A percentile compares a stretch with the other conserved stretches of the same genome.
phyloP scores from a whole-genome alignment of 177 flowering plant species.

The Vitis hybrid region DNA sequence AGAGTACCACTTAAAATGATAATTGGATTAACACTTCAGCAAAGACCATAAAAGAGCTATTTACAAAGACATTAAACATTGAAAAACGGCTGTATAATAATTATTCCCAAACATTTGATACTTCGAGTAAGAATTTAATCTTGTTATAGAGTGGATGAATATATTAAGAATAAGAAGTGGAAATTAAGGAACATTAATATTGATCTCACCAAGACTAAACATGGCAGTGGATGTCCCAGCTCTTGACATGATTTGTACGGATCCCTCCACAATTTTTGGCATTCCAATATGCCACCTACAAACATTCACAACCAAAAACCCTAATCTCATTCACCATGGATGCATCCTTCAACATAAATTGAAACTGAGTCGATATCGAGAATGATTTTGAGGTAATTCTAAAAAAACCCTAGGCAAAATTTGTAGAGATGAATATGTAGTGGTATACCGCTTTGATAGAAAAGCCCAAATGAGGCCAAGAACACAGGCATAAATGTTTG shows the following conservation, averaged over 20 bases:
- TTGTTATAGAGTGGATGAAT: no score
- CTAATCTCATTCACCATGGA: neutral
- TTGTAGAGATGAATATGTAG: neutral
- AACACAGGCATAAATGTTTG: constrained; percentile 14
- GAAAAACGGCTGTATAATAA: no score
- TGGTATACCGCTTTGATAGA: constrained; percentile 4
- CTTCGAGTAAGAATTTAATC: no score
- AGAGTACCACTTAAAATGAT: no score
- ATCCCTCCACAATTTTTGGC: constrained; percentile 30
- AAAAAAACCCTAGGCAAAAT: neutral
- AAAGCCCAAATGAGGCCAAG: constrained; percentile 17
- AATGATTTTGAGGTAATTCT: no score
- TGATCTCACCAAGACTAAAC: constrained; percentile 30
- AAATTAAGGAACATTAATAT: no score
- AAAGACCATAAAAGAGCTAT: no score
- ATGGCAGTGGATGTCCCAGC: constrained; percentile 32
- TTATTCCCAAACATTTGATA: no score
- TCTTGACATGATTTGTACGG: constrained; percentile 25
- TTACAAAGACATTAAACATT: no score
- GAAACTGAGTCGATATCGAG: no score
- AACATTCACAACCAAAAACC: neutral
- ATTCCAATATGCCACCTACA: constrained; percentile 26
- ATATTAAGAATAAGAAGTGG: no score
- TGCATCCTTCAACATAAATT: neutral
- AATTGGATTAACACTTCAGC: no score